Conservation (phyloP, 345 rosid species). For the Ailanthus altissimus region DNA sequence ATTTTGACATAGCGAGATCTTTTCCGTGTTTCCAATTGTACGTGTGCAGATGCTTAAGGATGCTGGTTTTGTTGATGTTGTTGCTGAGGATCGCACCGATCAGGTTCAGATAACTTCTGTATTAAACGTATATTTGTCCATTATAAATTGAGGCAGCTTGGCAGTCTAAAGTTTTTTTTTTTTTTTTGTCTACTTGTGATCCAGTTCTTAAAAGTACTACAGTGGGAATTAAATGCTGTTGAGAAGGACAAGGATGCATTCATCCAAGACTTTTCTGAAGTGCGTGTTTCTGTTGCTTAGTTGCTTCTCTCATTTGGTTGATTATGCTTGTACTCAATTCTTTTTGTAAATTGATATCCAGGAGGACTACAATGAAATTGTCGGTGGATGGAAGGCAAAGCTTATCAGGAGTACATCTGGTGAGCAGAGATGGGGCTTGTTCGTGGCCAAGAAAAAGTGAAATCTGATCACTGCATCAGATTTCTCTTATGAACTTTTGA, state of each 20-base stretch:
- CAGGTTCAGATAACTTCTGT: constrained; percentile 46
- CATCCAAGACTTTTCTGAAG: constrained; percentile 76
- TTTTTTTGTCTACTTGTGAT: constrained; percentile 23
- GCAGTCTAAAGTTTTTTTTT: not conserved
- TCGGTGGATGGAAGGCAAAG: constrained; percentile 82
- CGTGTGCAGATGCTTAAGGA: constrained; percentile 69
- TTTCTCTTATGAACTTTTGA: not conserved
- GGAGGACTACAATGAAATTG: constrained; percentile 75
- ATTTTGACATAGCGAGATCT: constrained; percentile 4
- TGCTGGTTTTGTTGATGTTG: constrained; percentile 79
- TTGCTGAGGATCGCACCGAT: constrained; percentile 80
- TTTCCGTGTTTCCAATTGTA: constrained; percentile 4
- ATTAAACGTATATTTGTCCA: not conserved
- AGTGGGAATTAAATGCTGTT: constrained; percentile 57
- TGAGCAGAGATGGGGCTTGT: constrained; percentile 82
- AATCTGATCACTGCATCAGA: not conserved
- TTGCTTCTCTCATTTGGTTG: not conserved
- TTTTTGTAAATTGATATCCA: constrained; percentile 27
- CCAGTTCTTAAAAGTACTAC: constrained; percentile 79
- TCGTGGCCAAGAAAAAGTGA: constrained; percentile 58
- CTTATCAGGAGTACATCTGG: constrained; percentile 66
- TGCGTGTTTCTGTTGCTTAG: constrained; percentile 24
- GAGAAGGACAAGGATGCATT: constrained; percentile 80
- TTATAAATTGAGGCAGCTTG: not conserved
- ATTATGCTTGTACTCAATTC: not conserved